phyloP scores from a whole-genome alignment of 305 asterid species.

The Fraxinus platypoda region DNA sequence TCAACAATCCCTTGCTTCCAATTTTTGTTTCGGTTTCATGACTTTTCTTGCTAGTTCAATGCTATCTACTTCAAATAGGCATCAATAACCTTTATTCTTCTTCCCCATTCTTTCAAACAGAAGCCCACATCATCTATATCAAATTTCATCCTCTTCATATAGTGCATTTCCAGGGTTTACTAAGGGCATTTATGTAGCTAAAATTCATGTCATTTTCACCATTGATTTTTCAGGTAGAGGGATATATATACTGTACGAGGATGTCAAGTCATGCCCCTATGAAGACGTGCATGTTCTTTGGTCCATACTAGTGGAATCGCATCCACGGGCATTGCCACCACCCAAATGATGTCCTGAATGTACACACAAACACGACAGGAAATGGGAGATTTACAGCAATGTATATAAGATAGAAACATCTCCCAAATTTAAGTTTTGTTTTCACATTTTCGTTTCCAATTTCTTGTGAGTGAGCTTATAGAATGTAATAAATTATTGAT shows the following conservation, averaged over 20 bases:
- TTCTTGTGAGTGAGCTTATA: conserved; percentile 30
- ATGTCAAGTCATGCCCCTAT: conserved; percentile 63
- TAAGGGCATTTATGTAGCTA: neutral
- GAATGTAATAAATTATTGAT: conserved; percentile 41
- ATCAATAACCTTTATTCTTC: neutral
- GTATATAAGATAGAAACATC: conserved; percentile 35
- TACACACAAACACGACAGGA: neutral
- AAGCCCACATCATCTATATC: neutral
- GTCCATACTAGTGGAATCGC: conserved; percentile 90
- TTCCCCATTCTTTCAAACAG: neutral
- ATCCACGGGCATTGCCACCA: conserved; percentile 60
- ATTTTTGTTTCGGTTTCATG: neutral
- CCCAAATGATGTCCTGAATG: conserved; percentile 36
- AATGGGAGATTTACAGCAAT: conserved; percentile 24
- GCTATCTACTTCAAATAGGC: neutral
- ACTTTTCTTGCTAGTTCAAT: neutral
- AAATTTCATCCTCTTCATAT: neutral
- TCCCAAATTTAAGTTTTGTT: conserved; percentile 9
- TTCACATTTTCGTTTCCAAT: conserved; percentile 25
- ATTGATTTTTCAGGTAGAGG: conserved; percentile 48
- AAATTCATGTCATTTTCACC: neutral
- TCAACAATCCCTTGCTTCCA: neutral
- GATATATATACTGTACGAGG: conserved; percentile 63
- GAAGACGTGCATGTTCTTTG: conserved; percentile 82
- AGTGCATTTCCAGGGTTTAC: neutral